These are phyloP conservation scores for Rutstroemia sp. DNA, from an alignment of 2,329 filamentous ascomycete species.

Conservation along the genomic window DNA sequence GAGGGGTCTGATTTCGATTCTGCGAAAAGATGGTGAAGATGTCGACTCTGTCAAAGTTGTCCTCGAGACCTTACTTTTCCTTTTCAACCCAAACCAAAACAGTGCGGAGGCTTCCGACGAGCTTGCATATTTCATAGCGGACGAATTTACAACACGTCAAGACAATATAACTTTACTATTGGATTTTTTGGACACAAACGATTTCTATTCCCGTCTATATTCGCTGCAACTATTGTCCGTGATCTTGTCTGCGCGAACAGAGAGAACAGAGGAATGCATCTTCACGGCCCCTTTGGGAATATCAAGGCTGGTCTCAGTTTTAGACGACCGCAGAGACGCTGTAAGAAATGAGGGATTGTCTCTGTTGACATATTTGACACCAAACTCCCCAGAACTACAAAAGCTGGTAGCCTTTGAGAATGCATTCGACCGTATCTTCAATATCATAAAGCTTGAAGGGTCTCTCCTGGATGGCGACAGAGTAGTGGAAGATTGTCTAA, in stretches of 20 bases:
- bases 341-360: constrained; percentile 80
- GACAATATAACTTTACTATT: constrained; percentile 91
- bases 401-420: constrained; percentile 95
- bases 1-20: constrained; percentile 74
- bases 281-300: constrained; percentile 84
- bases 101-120: constrained; percentile 94
- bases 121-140: constrained; percentile 90
- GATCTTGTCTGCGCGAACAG: constrained; percentile 76
- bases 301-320: constrained; percentile 71
- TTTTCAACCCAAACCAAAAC: constrained; percentile 65
- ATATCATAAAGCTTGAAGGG: constrained; percentile 74
- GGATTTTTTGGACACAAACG: constrained; percentile 76
- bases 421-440: constrained; percentile 82
- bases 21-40: constrained; percentile 86
- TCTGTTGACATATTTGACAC: constrained; percentile 83
- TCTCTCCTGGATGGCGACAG: constrained; percentile 76
- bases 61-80: constrained; percentile 88
- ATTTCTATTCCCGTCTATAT: constrained; percentile 89
- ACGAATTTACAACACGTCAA: constrained; percentile 96
- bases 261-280: constrained; percentile 91
- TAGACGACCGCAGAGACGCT: constrained; percentile 82
- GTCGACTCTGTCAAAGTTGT: constrained; percentile 94
- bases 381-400: constrained; percentile 79
- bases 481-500: constrained; percentile 86
- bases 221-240: constrained; percentile 82